phyloP scores from a whole-genome alignment of 441 rosid species.

The Heliophila coronopifolia region DNA sequence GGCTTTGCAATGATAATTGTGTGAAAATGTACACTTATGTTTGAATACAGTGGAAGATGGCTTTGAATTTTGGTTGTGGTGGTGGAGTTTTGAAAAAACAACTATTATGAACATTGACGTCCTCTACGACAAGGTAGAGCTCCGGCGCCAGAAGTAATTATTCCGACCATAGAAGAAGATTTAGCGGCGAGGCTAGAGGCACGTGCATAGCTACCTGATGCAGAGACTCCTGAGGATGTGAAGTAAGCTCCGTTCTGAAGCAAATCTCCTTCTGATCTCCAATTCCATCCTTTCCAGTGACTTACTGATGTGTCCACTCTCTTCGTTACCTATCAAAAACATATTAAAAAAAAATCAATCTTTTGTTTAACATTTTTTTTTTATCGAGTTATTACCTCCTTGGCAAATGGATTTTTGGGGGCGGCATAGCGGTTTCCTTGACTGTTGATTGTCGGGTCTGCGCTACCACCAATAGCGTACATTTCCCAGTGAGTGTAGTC shows the following conservation, averaged over 20 bases:
- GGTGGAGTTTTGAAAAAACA: too few relatives aligned
- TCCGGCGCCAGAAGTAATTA: slow-evolving; percentile 71
- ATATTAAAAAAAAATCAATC: too few relatives aligned
- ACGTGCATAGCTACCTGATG: slow-evolving; percentile 76
- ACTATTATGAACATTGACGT: slow-evolving; percentile 47
- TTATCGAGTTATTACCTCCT: too few relatives aligned
- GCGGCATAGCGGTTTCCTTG: slow-evolving; percentile 67
- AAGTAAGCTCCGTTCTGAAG: slow-evolving; percentile 84
- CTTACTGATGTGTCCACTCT: slow-evolving; percentile 57
- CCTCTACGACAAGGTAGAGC: slow-evolving; percentile 56
- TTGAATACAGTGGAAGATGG: slow-evolving; percentile 19
- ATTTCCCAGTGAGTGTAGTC: slow-evolving; percentile 67
- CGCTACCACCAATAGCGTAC: slow-evolving; percentile 77
- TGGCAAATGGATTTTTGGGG: slow-evolving; percentile 48
- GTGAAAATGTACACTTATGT: slow-evolving; percentile 34
- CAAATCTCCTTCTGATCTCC: slow-evolving; percentile 91
- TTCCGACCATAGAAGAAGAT: slow-evolving; percentile 77
- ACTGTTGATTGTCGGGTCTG: slow-evolving; percentile 63
- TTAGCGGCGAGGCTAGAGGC: slow-evolving; percentile 93
- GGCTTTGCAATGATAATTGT: slow-evolving; percentile 29
- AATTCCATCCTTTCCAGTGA: slow-evolving; percentile 77
- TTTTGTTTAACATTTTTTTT: too few relatives aligned
- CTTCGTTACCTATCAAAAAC: slow-evolving; percentile 64
- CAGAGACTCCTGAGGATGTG: slow-evolving; percentile 83
- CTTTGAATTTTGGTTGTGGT: slow-evolving; percentile 10